phyloP scores from a whole-genome alignment of 73 alveolate species.

The Paramecium primaurelia region DNA sequence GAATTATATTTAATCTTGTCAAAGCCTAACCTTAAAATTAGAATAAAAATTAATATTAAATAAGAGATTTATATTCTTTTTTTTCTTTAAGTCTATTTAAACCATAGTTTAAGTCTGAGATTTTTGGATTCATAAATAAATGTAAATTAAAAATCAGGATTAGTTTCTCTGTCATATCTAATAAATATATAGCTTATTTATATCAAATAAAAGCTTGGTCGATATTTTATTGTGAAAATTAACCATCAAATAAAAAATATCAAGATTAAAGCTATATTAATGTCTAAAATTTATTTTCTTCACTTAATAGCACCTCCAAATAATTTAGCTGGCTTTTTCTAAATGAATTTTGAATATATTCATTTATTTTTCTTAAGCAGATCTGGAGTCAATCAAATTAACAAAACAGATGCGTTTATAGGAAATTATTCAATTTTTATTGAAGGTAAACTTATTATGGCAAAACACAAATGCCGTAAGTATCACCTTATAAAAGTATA shows the following conservation, averaged over 20 bases:
- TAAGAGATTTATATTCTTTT: too few relatives aligned
- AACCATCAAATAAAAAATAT: too few relatives aligned
- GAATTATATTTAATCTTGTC: neutral
- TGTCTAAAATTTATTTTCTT: too few relatives aligned
- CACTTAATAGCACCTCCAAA: too few relatives aligned
- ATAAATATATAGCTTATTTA: neutral
- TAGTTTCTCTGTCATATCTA: neutral
- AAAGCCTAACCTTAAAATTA: neutral
- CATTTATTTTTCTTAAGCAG: neutral
- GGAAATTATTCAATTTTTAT: neutral
- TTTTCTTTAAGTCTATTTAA: neutral
- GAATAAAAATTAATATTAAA: neutral
- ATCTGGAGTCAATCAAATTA: neutral
- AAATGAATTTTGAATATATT: too few relatives aligned
- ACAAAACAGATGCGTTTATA: too few relatives aligned
- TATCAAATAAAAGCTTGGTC: neutral
- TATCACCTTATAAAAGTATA: constrained; percentile 30
- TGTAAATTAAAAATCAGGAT: too few relatives aligned
- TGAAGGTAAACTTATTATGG: neutral
- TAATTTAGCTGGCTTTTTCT: too few relatives aligned
- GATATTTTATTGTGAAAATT: too few relatives aligned
- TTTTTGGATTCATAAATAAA: neutral
- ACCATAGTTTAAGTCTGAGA: neutral
- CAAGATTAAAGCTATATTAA: too few relatives aligned
- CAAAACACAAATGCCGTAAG: constrained; percentile 51